Evolutionary conservation across 2,329 filamentous ascomycete species (phyloP).

Genomic region (Thermoascus crustaceus): DNA sequence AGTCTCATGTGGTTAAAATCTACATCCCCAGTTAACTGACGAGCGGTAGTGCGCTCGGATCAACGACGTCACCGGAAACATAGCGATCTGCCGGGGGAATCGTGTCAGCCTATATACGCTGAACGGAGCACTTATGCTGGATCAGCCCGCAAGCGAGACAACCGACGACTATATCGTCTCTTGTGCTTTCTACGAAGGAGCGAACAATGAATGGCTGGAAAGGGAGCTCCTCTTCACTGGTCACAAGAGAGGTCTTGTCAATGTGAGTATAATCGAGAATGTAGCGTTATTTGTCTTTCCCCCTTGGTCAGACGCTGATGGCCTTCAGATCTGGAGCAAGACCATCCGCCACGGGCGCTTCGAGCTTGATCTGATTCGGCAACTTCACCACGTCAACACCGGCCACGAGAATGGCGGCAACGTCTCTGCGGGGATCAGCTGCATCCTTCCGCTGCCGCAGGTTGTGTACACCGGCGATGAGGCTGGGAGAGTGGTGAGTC

Average conservation of each 20-base stretch:
- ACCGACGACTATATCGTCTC: slow-evolving; percentile 69
- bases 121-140: slow-evolving; percentile 74
- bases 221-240: slow-evolving; percentile 82
- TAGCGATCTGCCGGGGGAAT: slow-evolving; percentile 71
- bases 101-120: slow-evolving; percentile 74
- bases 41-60: slow-evolving; percentile 66
- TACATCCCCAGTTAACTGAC: slow-evolving; percentile 5
- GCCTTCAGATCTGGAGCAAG: slow-evolving; percentile 49
- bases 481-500: slow-evolving; percentile 75
- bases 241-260: slow-evolving; percentile 74
- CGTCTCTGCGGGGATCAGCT: slow-evolving; percentile 64
- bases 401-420: slow-evolving; percentile 53
- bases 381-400: slow-evolving; percentile 70
- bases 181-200: slow-evolving; percentile 88
- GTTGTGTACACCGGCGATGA: slow-evolving; percentile 92
- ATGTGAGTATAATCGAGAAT: slow-evolving; percentile 36
- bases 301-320: slow-evolving; percentile 13
- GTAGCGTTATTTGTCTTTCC: neutral
- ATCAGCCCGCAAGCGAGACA: slow-evolving; percentile 68
- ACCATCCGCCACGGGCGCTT: slow-evolving; percentile 56
- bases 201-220: slow-evolving; percentile 85
- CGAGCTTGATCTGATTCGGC: slow-evolving; percentile 68
- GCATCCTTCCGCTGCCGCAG: slow-evolving; percentile 72
- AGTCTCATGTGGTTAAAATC: slow-evolving; percentile 9
- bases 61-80: slow-evolving; percentile 84